Evolutionary conservation across 1,139 yeast species (phyloP).

Genomic region (Pichia cactophila): DNA sequence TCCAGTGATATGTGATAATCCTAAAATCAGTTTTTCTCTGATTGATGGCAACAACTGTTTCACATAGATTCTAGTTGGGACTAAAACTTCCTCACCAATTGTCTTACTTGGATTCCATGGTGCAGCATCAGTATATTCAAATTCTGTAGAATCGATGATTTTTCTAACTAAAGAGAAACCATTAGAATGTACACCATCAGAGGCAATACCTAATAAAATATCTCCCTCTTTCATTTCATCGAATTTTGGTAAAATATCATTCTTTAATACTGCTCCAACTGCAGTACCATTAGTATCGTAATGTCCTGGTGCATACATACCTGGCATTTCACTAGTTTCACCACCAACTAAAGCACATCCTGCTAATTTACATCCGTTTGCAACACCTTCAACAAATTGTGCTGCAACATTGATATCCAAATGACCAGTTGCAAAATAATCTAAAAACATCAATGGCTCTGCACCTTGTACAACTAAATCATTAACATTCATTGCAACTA

Average conservation of each 20-base stretch:
- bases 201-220: conserved; percentile 75
- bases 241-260: conserved; percentile 63
- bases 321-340: conserved; percentile 99
- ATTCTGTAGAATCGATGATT: conserved; percentile 69
- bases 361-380: conserved; percentile 89
- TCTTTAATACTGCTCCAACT: conserved; percentile 92
- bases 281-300: conserved; percentile 98
- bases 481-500: conserved; percentile 98
- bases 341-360: conserved; percentile 99
- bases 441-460: conserved; percentile 91
- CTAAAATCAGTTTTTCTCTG: conserved; percentile 61
- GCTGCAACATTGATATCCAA: conserved; percentile 80
- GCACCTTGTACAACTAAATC: conserved; percentile 99
- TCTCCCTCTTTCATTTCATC: conserved; percentile 69
- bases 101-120: conserved; percentile 78
- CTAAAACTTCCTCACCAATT: conserved; percentile 78
- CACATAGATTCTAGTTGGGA: conserved; percentile 92
- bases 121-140: conserved; percentile 62
- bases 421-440: conserved; percentile 93
- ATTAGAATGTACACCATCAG: conserved; percentile 94
- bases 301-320: conserved; percentile 91
- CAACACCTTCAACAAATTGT: conserved; percentile 89
- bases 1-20: conserved; percentile 96
- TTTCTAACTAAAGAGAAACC: conserved; percentile 96
- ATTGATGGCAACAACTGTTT: conserved; percentile 77